A percentile compares a stretch with the other conserved stretches of the same genome.
phyloP scores from a whole-genome alignment of 2,329 filamentous ascomycete species.

The Byssochlamys sp. region DNA sequence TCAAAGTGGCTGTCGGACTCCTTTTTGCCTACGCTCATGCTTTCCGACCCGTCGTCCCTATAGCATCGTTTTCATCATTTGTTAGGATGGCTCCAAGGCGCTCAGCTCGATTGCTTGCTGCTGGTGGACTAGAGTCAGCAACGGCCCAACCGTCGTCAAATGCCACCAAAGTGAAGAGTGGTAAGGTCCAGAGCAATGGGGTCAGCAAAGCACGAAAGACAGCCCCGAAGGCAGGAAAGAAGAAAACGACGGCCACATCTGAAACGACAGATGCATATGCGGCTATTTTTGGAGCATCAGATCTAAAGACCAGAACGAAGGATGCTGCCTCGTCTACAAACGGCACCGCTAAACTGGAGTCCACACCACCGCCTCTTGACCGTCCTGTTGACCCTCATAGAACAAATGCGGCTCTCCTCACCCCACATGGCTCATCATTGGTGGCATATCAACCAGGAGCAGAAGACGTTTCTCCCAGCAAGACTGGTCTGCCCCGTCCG shows the following conservation, averaged over 20 bases:
- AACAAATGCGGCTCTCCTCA: slow-evolving; percentile 42
- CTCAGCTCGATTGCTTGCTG: slow-evolving; percentile 39
- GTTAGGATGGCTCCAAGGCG: slow-evolving; percentile 44
- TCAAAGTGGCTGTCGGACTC: neutral
- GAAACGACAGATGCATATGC: neutral
- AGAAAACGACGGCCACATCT: slow-evolving; percentile 2
- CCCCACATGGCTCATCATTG: slow-evolving; percentile 36
- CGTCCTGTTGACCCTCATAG: slow-evolving; percentile 39
- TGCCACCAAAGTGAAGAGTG: slow-evolving; percentile 11
- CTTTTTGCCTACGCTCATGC: neutral
- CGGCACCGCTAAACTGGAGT: slow-evolving; percentile 38
- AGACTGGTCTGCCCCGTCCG: slow-evolving; percentile 31
- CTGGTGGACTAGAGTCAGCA: slow-evolving; percentile 10
- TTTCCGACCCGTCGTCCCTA: neutral
- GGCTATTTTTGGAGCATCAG: slow-evolving; percentile 8
- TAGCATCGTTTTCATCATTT: neutral
- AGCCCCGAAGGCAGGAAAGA: slow-evolving; percentile 1
- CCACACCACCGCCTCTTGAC: slow-evolving; percentile 33
- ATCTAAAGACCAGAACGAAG: slow-evolving; percentile 24
- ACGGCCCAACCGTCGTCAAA: slow-evolving; percentile 13
- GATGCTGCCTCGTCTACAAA: neutral
- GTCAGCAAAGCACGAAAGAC: slow-evolving; percentile 22
- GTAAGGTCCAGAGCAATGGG: slow-evolving; percentile 16
- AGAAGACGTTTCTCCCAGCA: slow-evolving; percentile 32
- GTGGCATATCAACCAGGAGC: slow-evolving; percentile 38